These are phyloP conservation scores for Xylariaceae sp. DNA, from an alignment of 2,329 filamentous ascomycete species.

Conservation along the genomic window DNA sequence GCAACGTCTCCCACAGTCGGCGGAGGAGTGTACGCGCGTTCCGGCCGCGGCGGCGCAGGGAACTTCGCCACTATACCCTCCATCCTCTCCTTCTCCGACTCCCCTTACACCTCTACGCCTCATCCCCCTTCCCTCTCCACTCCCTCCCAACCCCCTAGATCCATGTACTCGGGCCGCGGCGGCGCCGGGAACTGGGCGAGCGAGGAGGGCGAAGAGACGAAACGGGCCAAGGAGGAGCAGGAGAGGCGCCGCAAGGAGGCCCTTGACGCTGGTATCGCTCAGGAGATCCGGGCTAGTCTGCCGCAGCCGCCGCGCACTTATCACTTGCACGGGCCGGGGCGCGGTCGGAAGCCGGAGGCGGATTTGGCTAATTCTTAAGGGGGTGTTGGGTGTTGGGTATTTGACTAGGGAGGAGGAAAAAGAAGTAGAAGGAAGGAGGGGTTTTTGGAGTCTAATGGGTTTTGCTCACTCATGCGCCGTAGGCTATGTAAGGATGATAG, in stretches of 20 bases:
- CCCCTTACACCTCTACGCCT: conserved; percentile 24
- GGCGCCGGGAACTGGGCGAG: conserved; percentile 62
- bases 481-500: too few species aligned
- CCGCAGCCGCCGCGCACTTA: conserved; percentile 39
- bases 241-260: conserved; percentile 37
- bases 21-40: conserved; percentile 28
- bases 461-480: too few species aligned
- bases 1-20: conserved; percentile 21
- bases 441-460: too few species aligned
- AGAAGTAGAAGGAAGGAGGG: too few species aligned
- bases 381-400: too few species aligned
- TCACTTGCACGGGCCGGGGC: conserved; percentile 35
- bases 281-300: conserved; percentile 38
- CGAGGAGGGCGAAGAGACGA: too few species aligned
- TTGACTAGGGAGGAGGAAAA: too few species aligned
- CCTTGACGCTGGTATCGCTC: conserved; percentile 39
- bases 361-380: too few species aligned
- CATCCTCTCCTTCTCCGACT: conserved; percentile 36
- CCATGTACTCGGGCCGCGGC: conserved; percentile 53
- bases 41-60: conserved; percentile 67
- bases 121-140: conserved; percentile 2
- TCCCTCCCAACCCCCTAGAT: conserved; percentile 13
- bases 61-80: conserved; percentile 63
- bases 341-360: conserved; percentile 32
- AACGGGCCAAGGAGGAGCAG: too few species aligned